Evolutionary conservation across 495 filamentous ascomycete species (phyloP), one percentile per base, ranked within the genome.

Genomic region (Extremus antarcticus): DNA sequence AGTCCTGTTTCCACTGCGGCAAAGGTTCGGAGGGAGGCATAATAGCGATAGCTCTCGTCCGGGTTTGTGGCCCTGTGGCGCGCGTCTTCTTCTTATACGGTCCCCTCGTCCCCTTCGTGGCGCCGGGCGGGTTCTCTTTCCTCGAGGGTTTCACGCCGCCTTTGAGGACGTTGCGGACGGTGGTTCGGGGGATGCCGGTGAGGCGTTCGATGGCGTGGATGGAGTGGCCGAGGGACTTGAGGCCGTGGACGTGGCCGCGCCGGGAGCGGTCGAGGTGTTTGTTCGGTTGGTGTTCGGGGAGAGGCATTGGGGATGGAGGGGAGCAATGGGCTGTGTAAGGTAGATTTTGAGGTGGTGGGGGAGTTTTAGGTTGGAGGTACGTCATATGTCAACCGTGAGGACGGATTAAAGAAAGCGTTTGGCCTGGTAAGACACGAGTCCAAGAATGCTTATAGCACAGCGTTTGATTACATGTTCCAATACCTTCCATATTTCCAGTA

Each of bases 1-100:
- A 86, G 35, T 76, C 72, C 50, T 77, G 64, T 73, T 87, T 89
- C 71, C 69, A 70, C 21, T 38, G 17, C 8, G 66, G 59, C 21
- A 70, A n/a, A n/a, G n/a, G n/a, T n/a, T n/a, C n/a, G n/a, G n/a
- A n/a, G n/a, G n/a, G n/a, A n/a, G n/a, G n/a, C n/a, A n/a, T n/a
- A n/a, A n/a, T n/a, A n/a, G n/a, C n/a, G n/a, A n/a, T n/a, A n/a
- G n/a, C n/a, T n/a, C n/a, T n/a, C n/a, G n/a, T n/a, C n/a, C n/a
- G n/a, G n/a, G n/a, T n/a, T n/a, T n/a, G n/a, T n/a, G n/a, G n/a
- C n/a, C n/a, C n/a, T n/a, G n/a, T n/a, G n/a, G n/a, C n/a, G n/a
- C n/a, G n/a, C n/a, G n/a, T n/a, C n/a, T n/a, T n/a, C n/a, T n/a
- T n/a, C n/a, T n/a, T n/a, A n/a, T n/a, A n/a, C n/a, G n/a, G n/a